Evolutionary conservation across 352 stramenopile species (phyloP).

Genomic region (Peronospora destructor): DNA sequence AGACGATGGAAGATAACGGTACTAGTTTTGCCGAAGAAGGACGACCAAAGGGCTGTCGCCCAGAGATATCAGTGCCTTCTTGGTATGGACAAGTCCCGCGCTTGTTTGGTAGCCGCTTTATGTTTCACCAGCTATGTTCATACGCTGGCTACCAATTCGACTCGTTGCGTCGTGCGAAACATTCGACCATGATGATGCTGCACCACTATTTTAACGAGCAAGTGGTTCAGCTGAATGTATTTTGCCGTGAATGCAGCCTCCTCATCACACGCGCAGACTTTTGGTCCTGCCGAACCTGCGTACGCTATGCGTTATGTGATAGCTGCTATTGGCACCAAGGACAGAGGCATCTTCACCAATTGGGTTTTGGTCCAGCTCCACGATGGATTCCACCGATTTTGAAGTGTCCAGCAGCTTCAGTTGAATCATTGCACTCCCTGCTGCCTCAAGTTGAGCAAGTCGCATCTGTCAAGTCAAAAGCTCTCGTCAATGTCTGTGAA

Average conservation of each 20-base stretch:
- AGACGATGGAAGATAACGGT: conserved; percentile 7
- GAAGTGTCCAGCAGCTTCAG: conserved; percentile 4
- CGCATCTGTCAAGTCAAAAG: background rate
- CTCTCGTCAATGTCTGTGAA: conserved; percentile 18
- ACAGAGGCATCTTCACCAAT: conserved; percentile 37
- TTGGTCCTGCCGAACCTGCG: conserved; percentile 53
- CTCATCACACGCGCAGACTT: conserved; percentile 69
- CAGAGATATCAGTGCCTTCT: conserved; percentile 36
- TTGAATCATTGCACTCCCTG: background rate
- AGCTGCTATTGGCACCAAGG: conserved; percentile 48
- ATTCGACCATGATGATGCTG: conserved; percentile 88
- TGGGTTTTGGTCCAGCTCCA: conserved; percentile 36
- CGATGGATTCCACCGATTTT: conserved; percentile 7
- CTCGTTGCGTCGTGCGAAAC: conserved; percentile 80
- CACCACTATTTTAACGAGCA: conserved; percentile 83
- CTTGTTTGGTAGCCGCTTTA: conserved; percentile 81
- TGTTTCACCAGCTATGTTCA: conserved; percentile 83
- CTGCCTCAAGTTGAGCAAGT: conserved; percentile 3
- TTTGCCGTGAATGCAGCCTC: conserved; percentile 69
- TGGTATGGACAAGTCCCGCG: conserved; percentile 56
- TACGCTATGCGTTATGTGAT: conserved; percentile 64
- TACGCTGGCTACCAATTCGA: conserved; percentile 81
- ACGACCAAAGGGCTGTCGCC: conserved; percentile 22
- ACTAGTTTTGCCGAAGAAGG: conserved; percentile 6
- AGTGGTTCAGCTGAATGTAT: conserved; percentile 62